phyloP scores from a whole-genome alignment of 306 rosid species.

The Cucumis sativus region Cucumber_9930_V3 NC_026656.2:23891501-23892000 shows the following conservation, averaged over 20 bases:
- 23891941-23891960: background rate
- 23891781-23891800: background rate
- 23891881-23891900: background rate
- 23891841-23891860: background rate
- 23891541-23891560: too few relatives aligned
- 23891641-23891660: too few relatives aligned
- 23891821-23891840: background rate
- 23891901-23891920: background rate
- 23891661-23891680: too few relatives aligned
- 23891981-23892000: background rate
- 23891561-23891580: too few relatives aligned
- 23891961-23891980: background rate
- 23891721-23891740: too few relatives aligned
- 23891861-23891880: slow-evolving; percentile 1
- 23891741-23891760: background rate
- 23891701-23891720: too few relatives aligned
- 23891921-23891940: background rate
- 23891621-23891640: too few relatives aligned
- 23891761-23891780: background rate
- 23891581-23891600: too few relatives aligned
- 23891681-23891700: too few relatives aligned
- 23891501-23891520: too few relatives aligned
- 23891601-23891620: too few relatives aligned
- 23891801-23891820: background rate
- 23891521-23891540: too few relatives aligned